phyloP scores from a whole-genome alignment of 495 filamentous ascomycete species.

The Lophiostoma macrostomum region DNA sequence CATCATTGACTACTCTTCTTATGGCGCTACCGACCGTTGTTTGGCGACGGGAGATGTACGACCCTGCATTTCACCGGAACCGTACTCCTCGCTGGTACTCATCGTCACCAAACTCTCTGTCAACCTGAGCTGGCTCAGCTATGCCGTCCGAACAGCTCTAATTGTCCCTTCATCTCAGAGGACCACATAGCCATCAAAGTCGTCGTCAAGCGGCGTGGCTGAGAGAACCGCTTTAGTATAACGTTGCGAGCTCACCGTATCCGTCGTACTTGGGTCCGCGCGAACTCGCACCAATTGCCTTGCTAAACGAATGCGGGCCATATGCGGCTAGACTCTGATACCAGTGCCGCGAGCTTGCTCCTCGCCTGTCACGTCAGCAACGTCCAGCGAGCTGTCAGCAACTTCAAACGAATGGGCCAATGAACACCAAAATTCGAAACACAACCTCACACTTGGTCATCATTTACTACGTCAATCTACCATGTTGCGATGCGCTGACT shows the following conservation, averaged over 20 bases:
- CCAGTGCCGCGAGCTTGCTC: constrained; percentile 17
- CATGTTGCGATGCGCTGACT: too few relatives aligned
- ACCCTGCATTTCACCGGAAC: too few relatives aligned
- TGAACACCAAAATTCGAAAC: background rate
- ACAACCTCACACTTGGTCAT: too few relatives aligned
- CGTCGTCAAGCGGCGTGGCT: constrained; percentile 30
- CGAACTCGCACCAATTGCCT: background rate
- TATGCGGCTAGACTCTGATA: background rate
- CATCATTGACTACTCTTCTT: constrained; percentile 6
- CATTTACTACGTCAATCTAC: too few relatives aligned
- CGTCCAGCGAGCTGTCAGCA: constrained; percentile 13
- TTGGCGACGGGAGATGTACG: constrained; percentile 2
- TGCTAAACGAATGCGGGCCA: background rate
- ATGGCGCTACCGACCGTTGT: background rate
- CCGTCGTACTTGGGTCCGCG: constrained; percentile 8
- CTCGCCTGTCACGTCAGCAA: constrained; percentile 24
- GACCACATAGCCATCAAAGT: too few relatives aligned
- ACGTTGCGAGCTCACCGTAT: constrained; percentile 17
- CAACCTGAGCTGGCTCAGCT: too few relatives aligned
- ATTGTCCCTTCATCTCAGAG: too few relatives aligned
- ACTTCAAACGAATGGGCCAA: background rate
- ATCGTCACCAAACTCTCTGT: too few relatives aligned
- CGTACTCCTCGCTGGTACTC: too few relatives aligned
- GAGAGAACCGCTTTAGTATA: constrained; percentile 16
- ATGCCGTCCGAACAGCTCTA: too few relatives aligned